phyloP scores from a whole-genome alignment of 208 protist species.

The Leptomonas seymouri region DNA sequence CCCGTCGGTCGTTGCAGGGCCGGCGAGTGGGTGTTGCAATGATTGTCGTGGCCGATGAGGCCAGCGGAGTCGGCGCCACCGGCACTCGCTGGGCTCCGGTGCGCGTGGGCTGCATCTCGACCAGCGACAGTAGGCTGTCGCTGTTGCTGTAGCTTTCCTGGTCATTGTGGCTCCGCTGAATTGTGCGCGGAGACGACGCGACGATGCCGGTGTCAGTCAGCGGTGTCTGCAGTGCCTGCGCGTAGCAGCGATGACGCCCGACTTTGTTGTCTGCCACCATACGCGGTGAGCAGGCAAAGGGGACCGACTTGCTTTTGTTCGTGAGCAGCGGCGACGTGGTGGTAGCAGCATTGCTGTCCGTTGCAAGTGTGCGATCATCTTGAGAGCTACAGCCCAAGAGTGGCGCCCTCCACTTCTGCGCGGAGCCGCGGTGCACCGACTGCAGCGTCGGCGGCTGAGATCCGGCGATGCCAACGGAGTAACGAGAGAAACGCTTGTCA shows the following conservation, averaged over 20 bases:
- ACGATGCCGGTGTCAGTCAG: constrained; percentile 5
- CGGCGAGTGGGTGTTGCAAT: constrained; percentile 4
- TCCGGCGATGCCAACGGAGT: not conserved
- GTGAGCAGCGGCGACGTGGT: not conserved
- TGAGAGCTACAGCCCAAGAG: constrained; percentile 6
- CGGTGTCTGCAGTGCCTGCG: constrained; percentile 26
- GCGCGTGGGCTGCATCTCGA: constrained; percentile 4
- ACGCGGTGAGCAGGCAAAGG: not conserved
- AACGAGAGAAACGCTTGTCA: not conserved
- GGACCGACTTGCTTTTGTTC: constrained; percentile 4
- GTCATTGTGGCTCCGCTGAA: constrained; percentile 7
- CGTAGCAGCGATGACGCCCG: constrained; percentile 27
- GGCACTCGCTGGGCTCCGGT: not conserved
- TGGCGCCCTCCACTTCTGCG: not conserved
- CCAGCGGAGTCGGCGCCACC: not conserved
- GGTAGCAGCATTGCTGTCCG: not conserved
- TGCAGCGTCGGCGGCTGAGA: constrained; percentile 8
- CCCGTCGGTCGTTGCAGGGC: not conserved
- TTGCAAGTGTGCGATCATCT: not conserved
- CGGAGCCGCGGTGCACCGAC: not conserved
- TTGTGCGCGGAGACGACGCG: not conserved
- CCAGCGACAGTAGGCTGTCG: not conserved
- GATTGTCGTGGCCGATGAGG: constrained; percentile 4
- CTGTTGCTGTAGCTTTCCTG: not conserved
- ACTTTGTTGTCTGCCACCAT: not conserved